A percentile compares a stretch with the other conserved stretches of the same genome.
These are phyloP conservation scores for Claviceps cyperi DNA, from an alignment of 2,329 filamentous ascomycete genomes.

Conservation along the genomic window DNA sequence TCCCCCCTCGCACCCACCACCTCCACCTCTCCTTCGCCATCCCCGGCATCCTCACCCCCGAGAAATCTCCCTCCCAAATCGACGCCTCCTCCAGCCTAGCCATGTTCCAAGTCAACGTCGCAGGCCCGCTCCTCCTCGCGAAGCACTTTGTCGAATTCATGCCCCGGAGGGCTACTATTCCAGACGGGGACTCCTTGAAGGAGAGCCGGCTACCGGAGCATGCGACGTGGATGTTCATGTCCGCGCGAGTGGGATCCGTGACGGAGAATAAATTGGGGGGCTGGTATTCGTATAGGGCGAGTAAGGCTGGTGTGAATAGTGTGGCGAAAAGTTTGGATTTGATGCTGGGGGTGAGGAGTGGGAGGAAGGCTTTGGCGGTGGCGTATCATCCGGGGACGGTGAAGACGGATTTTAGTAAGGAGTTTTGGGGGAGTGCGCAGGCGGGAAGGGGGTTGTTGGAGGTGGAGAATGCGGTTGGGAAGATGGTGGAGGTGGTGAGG, in stretches of 20 bases:
- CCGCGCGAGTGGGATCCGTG: conserved; percentile 62
- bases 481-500: conserved; percentile 44
- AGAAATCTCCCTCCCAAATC: conserved; percentile 55
- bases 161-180: conserved; percentile 37
- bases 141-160: conserved; percentile 62
- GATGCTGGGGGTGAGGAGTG: conserved; percentile 41
- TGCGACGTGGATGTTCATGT: conserved; percentile 60
- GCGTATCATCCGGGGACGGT: conserved; percentile 72
- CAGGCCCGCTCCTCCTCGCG: conserved; percentile 61
- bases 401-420: conserved; percentile 55
- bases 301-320: conserved; percentile 61
- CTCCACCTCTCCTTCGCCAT: conserved; percentile 56
- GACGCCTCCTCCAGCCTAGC: conserved; percentile 44
- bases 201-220: conserved; percentile 26
- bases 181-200: neutral
- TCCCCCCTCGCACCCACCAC: conserved; percentile 36
- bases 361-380: conserved; percentile 50
- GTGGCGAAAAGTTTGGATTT: conserved; percentile 59
- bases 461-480: conserved; percentile 50
- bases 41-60: conserved; percentile 58
- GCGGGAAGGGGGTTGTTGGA: conserved; percentile 49
- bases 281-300: conserved; percentile 70
- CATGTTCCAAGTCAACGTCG: conserved; percentile 58
- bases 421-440: conserved; percentile 54
- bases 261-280: conserved; percentile 60